Evolutionary conservation across 2,329 filamentous ascomycete species (phyloP), one percentile per base, ranked within the genome.

Genomic region (Coniochaeta sp.): DNA sequence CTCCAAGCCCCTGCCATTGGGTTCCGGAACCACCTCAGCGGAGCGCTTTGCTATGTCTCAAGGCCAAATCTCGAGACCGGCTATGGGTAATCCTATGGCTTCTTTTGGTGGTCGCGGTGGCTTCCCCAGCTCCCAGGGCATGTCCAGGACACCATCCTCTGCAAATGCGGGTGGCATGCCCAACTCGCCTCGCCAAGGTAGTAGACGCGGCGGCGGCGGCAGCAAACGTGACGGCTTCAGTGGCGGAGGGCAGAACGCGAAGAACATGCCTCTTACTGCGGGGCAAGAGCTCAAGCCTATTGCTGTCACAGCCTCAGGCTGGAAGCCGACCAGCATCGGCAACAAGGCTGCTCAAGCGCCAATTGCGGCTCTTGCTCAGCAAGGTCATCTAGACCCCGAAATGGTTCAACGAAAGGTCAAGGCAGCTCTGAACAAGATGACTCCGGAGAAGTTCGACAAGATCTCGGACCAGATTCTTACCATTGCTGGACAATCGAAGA

Each of bases 401-500:
- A 86, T 95, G 81, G 95, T 99, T 61, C 95, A 99, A 79, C 89
- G 93, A 68, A 99, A 99, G 87, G 95, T 99, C 73, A 99, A 99
- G 87, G 89, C 92, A 65, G 90, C 90, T 63, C 81, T 99, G 69
- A 99, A 99, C 87, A 99, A 99, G 89, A 98, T 99, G 95, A 98
- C 95, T 0, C 95, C 95, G 0, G 95, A 99, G 78, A 99, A 98
- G 72, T 99, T 99, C 69, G 93, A 96, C 73, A 92, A 89, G 78
- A 96, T 99, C 67, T 86, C 95, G 7, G 90, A 93, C 63, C 92
- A 97, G 74, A 96, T 99, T 63, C 83, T 99, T 32, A 82, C 87
- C 59, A 99, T 99, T 72, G 92, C 93, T 30, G 89, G 86, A 24
- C 95, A 99, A 74, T 98, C 93, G 59, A 96, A 96, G 83, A 89